Base-by-base conservation (phyloP, 2,329 filamentous ascomycete species). In the Colletotrichum gloeosporioides region DNA sequence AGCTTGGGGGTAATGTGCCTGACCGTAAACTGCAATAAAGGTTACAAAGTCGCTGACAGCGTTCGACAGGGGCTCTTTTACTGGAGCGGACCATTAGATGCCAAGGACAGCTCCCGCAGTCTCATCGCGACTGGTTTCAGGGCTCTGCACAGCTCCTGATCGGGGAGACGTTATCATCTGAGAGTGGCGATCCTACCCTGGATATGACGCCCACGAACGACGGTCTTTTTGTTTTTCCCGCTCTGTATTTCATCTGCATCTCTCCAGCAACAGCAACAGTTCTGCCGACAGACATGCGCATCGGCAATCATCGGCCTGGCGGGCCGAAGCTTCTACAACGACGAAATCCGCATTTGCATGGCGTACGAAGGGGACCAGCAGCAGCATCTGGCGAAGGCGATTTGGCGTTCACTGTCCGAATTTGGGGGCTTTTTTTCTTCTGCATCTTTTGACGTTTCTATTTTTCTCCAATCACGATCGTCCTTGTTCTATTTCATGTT, bases 41-140 rank as follows among this genome's bases (percentile, higher is more conserved):
- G 27, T 22, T 22, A 16, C 22, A 13, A 18, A 49, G 27, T 64
- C 44, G 44, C 72, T 73, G 64, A 75, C 36, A n/a, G n/a, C 59
- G 25, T 67, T 79, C 15, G 32, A 53, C 79, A 92, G 91, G 95
- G 95, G 0, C 85, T 97, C 10, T 96, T 96, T 83, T 97, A 96
- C 84, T 96, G 94, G 93, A 92, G 93, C 69, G 94, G 92, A n/a
- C 93, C 93, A 16, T 92, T 91, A 4, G 95, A 97, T 85, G 89
- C 90, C 32, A 87, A 85, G 78, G 88, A 91, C 69, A 88, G 87
- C 77, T 88, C 89, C 68, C 87, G 91, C 68, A 93, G 91, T 80
- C 83, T 93, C 70, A 86, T 93, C 75, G 88, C 89, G 63, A 86
- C 91, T 22, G 91, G 91, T 7, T 93, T 92, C 81, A 88, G 89